These are phyloP conservation scores for Daldinia caldariorum DNA, from an alignment of 495 filamentous ascomycete genomes.

Conservation along the genomic window DNA sequence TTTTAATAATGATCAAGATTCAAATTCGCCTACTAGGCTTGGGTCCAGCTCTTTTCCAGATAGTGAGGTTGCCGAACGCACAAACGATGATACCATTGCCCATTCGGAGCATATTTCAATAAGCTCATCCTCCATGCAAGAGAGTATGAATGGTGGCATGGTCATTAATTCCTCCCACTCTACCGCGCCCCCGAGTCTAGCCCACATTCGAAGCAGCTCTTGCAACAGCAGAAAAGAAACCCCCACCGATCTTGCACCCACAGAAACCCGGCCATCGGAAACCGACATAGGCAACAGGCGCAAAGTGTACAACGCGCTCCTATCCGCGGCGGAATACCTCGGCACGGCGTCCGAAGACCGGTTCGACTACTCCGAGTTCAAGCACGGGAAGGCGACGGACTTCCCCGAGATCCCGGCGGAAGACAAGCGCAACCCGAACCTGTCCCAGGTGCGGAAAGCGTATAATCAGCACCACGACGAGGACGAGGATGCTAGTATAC, in stretches of 20 bases:
- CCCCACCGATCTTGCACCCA: conserved; percentile 5
- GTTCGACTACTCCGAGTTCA: conserved; percentile 60
- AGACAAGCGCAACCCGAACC: conserved; percentile 50
- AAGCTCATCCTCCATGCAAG: not conserved
- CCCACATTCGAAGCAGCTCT: conserved; percentile 17
- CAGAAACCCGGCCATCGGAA: not conserved
- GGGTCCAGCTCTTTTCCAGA: not conserved
- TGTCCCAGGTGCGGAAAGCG: conserved; percentile 51
- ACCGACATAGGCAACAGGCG: conserved; percentile 50
- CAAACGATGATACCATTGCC: not conserved
- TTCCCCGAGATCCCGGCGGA: conserved; percentile 65
- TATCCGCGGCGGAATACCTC: conserved; percentile 49
- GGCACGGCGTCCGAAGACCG: conserved; percentile 52
- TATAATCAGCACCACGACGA: conserved; percentile 48
- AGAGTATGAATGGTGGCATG: not conserved
- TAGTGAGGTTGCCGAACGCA: conserved; percentile 1
- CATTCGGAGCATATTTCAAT: conserved; percentile 3
- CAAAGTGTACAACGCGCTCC: conserved; percentile 54
- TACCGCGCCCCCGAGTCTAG: not conserved
- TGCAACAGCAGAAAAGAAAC: conserved; percentile 4
- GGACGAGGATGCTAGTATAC: conserved; percentile 28
- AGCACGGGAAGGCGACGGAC: conserved; percentile 51
- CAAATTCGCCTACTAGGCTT: conserved; percentile 2
- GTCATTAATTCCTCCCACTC: conserved; percentile 5
- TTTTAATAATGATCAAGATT: conserved; percentile 9